Base-by-base conservation (phyloP, 2,329 filamentous ascomycete species). In the Ascochyta rabiei region DNA sequence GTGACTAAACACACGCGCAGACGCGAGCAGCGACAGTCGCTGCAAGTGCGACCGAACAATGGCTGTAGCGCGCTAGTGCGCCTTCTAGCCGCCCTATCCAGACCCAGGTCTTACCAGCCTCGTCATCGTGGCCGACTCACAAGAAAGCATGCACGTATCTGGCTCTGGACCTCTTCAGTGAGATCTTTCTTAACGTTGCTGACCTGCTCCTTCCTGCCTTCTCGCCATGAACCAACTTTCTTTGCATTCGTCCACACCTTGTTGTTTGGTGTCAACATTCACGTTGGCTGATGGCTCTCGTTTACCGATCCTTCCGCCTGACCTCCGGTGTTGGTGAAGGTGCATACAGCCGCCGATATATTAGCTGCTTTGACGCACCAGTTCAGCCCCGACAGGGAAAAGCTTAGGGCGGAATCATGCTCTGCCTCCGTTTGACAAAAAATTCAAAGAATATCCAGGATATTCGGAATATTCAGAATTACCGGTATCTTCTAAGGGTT, bases 41-140 rank as follows among this genome's bases (percentile, higher is more conserved):
- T 45, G 51, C 37, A 49, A 18, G 41, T 33, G 30, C 35, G 45
- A 49, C 52, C 40, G n/a, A 45, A 55, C 46, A 35, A 40, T 49
- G 40, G 40, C 34, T 37, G 18, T 40, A 46, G 34, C 34, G 39
- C 45, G 45, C 45, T 54, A 54, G 40, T 38, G 49, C 51, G 24
- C 45, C 40, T 38, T 46, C 46, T 41, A 46, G 41, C 46, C 43
- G 49, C 40, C 40, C 34, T 28, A 46, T 45, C 18, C 41, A 30
- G 40, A 33, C 40, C 52, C 52, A 43, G 44, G 34, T 37, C 21
- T 50, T 40, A 42, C 35, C 46, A 50, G 35, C 45, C 45, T 49
- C 52, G 46, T 42, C 42, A 47, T 47, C 42, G 23, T 41, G 39
- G 41, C 33, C 46, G 41, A 50, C 41, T 33, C 30, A 40, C 13